phyloP scores from a whole-genome alignment of 495 filamentous ascomycete species.

The Stereocaulon alpinum region DNA sequence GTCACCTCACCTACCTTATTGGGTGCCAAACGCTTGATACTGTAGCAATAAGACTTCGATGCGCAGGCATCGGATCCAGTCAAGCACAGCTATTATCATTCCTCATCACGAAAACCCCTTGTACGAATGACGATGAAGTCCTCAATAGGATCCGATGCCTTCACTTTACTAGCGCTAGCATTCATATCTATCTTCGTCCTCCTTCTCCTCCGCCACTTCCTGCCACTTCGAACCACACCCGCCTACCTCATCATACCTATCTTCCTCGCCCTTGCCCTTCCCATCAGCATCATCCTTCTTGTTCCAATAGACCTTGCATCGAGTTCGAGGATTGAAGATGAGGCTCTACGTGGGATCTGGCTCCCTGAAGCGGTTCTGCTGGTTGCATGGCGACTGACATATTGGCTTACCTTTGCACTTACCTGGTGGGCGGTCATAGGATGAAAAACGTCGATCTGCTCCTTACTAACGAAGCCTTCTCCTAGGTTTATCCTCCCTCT shows the following conservation, averaged over 20 bases:
- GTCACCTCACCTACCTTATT: no score
- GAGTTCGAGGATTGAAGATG: conserved; percentile 58
- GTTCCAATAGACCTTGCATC: conserved; percentile 95
- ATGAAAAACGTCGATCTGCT: not conserved
- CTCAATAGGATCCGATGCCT: conserved; percentile 57
- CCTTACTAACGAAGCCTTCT: not conserved
- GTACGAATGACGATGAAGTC: conserved; percentile 23
- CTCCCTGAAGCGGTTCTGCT: conserved; percentile 57
- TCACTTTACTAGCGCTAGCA: conserved; percentile 60
- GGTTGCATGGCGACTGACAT: conserved; percentile 84
- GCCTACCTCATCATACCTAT: conserved; percentile 84
- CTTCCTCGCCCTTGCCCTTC: conserved; percentile 86
- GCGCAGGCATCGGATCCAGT: no score
- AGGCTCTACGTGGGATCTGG: conserved; percentile 54
- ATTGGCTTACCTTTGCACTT: conserved; percentile 91
- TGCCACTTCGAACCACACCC: conserved; percentile 82
- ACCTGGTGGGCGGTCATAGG: conserved; percentile 58
- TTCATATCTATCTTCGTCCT: conserved; percentile 65
- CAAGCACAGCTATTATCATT: not conserved
- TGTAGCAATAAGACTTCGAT: no score
- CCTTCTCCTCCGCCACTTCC: conserved; percentile 74
- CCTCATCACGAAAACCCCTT: not conserved
- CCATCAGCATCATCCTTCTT: conserved; percentile 84
- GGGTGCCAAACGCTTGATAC: no score
- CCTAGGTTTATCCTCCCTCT: conserved; percentile 81